Evolutionary conservation across 768 basidiomycete species (phyloP).

Genomic region (Termitomyces sp.): DNA sequence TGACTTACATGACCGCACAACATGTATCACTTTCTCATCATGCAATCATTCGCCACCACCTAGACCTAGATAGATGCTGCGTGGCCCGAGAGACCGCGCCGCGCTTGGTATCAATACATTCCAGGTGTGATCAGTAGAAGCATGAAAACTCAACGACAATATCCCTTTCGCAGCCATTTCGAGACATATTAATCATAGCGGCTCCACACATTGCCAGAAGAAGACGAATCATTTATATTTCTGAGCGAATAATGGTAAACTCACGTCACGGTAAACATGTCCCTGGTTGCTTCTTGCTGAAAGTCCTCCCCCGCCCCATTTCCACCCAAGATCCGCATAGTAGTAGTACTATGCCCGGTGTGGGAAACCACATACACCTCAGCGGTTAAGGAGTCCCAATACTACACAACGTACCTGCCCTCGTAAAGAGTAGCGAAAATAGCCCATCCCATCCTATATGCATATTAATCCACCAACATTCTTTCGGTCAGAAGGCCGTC

Average conservation of each 20-base stretch:
- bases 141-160: conserved; percentile 16
- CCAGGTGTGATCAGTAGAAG: conserved; percentile 9
- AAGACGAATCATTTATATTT: conserved; percentile 43
- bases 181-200: background rate
- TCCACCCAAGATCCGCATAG: conserved; percentile 18
- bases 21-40: background rate
- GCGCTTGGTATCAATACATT: conserved; percentile 12
- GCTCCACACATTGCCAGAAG: conserved; percentile 16
- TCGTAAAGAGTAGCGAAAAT: conserved; percentile 24
- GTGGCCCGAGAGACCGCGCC: conserved; percentile 5
- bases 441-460: conserved; percentile 15
- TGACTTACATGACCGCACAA: background rate
- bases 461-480: conserved; percentile 67
- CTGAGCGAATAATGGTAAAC: conserved; percentile 48
- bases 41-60: background rate
- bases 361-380: conserved; percentile 34
- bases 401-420: conserved; percentile 62
- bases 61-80: conserved; percentile 4
- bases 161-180: conserved; percentile 1
- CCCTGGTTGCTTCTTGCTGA: conserved; percentile 4
- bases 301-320: background rate
- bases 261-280: conserved; percentile 37
- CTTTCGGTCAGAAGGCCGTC: conserved; percentile 86
- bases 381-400: conserved; percentile 38
- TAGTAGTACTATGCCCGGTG: conserved; percentile 26